phyloP scores from a whole-genome alignment of 352 stramenopile species.

The Lagenidium sp. region DNA sequence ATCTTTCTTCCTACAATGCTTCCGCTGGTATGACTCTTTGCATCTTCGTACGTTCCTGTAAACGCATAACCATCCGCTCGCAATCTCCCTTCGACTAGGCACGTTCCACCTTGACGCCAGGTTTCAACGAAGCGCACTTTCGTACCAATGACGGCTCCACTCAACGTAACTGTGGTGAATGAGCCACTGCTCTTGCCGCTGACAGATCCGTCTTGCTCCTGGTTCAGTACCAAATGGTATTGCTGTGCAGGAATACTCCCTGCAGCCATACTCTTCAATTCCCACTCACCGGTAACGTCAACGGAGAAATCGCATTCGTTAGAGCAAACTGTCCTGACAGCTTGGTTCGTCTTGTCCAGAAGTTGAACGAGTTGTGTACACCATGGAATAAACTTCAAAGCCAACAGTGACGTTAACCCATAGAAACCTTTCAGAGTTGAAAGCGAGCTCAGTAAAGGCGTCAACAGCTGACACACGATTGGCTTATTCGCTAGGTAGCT shows the following conservation, averaged over 20 bases:
- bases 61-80: constrained; percentile 67
- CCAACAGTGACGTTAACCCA: constrained; percentile 50
- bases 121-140: constrained; percentile 83
- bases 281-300: constrained; percentile 76
- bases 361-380: constrained; percentile 57
- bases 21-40: constrained; percentile 80
- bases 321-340: constrained; percentile 28
- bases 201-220: constrained; percentile 53
- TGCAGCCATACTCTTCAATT: constrained; percentile 81
- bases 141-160: constrained; percentile 59
- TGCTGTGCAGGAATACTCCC: constrained; percentile 83
- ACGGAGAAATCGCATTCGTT: constrained; percentile 42
- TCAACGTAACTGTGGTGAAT: constrained; percentile 77
- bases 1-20: constrained; percentile 72
- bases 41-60: constrained; percentile 77
- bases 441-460: constrained; percentile 53
- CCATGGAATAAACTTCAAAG: constrained; percentile 72
- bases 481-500: constrained; percentile 27
- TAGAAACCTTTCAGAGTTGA: constrained; percentile 61
- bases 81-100: constrained; percentile 69
- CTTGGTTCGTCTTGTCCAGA: constrained; percentile 55
- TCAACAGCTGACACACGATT: constrained; percentile 49
- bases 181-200: constrained; percentile 67
- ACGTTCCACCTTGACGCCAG: constrained; percentile 83
- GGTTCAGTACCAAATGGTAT: constrained; percentile 70